These are phyloP conservation scores for Eruca vesicaria DNA, from an alignment of 441 rosid genomes.

Conservation along the genomic window DNA sequence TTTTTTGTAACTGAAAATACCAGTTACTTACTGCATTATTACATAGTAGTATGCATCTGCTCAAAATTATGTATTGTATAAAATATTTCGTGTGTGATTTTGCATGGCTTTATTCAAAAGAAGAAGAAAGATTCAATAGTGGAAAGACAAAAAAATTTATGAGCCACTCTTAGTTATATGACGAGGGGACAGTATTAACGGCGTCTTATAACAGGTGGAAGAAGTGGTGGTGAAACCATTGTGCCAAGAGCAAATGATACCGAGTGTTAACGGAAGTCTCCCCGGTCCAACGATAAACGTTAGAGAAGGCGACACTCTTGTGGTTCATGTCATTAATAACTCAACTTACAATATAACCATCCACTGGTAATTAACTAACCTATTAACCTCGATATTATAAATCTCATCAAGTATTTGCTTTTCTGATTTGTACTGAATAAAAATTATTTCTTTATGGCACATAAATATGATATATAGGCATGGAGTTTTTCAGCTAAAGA, in stretches of 20 bases:
- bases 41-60: no score
- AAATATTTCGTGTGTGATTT: not conserved
- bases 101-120: not conserved
- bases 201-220: slow-evolving; percentile 6
- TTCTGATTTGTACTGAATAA: not conserved
- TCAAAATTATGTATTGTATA: no score
- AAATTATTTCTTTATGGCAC: not conserved
- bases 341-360: slow-evolving; percentile 68
- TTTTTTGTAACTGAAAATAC: no score
- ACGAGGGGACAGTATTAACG: not conserved
- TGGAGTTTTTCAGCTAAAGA: slow-evolving; percentile 64
- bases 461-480: slow-evolving; percentile 48
- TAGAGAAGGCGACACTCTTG: slow-evolving; percentile 62
- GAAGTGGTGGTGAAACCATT: slow-evolving; percentile 15
- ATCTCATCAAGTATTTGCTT: not conserved
- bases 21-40: not conserved
- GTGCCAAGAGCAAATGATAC: slow-evolving; percentile 33
- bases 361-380: slow-evolving; percentile 47
- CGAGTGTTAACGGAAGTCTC: slow-evolving; percentile 57
- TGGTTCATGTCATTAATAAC: slow-evolving; percentile 58
- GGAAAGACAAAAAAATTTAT: not conserved
- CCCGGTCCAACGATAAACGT: slow-evolving; percentile 68
- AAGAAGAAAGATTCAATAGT: not conserved
- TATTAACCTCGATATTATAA: not conserved
- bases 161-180: not conserved